phyloP scores from a whole-genome alignment of 164 flowering plant species.

The Euptelea pleiosperma region DNA sequence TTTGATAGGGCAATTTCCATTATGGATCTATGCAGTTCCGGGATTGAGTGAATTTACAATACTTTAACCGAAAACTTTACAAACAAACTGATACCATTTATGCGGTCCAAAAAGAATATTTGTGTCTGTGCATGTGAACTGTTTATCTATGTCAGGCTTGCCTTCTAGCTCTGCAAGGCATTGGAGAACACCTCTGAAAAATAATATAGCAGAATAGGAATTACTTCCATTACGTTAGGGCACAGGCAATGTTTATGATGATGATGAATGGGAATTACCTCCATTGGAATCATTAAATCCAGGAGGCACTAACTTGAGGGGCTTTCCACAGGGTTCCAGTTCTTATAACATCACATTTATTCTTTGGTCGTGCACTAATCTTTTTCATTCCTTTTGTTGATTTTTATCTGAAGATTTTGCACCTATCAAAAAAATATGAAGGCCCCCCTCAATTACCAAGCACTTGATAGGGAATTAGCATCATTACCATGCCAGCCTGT shows the following conservation, averaged over 20 bases:
- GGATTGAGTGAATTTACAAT: too few relatives aligned
- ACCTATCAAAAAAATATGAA: too few relatives aligned
- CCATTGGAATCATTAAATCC: neutral
- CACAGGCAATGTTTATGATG: neutral
- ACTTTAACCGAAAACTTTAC: too few relatives aligned
- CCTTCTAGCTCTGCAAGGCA: too few relatives aligned
- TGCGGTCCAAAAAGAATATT: too few relatives aligned
- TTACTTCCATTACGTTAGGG: neutral
- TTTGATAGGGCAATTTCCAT: neutral
- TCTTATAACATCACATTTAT: neutral
- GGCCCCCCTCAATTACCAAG: too few relatives aligned
- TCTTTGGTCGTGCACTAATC: neutral
- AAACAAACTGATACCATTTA: too few relatives aligned
- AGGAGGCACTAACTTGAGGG: neutral
- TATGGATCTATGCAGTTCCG: neutral
- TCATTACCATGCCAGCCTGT: neutral
- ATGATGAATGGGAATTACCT: neutral
- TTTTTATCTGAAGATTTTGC: neutral
- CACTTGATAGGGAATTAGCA: too few relatives aligned
- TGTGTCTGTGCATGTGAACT: too few relatives aligned
- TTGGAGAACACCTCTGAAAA: too few relatives aligned
- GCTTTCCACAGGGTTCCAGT: neutral
- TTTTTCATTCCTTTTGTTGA: neutral
- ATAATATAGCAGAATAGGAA: too few relatives aligned
- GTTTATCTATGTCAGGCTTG: too few relatives aligned